Conservation (phyloP, 306 rosid genomes). For the Purshia tridentata region DNA sequence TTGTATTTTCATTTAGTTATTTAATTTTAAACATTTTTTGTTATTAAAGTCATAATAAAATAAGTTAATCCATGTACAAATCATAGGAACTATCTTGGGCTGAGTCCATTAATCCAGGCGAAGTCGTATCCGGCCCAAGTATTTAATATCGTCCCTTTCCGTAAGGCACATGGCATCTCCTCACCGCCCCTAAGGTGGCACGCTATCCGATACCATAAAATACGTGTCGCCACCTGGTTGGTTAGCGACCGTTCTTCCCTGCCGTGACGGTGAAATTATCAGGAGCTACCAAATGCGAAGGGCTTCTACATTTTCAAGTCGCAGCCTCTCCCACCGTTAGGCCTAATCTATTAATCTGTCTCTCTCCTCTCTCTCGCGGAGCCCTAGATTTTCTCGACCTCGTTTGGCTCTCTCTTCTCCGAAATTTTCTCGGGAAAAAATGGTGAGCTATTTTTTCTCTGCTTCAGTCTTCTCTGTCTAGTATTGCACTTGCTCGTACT, state of each 20-base stretch:
- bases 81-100: not conserved
- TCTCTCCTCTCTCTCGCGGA: slow-evolving; percentile 10
- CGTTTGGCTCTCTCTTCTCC: slow-evolving; percentile 11
- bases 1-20: too few relatives aligned
- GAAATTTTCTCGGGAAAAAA: slow-evolving; percentile 30
- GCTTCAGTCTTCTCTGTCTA: not conserved
- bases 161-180: slow-evolving; percentile 23
- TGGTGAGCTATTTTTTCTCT: slow-evolving; percentile 35
- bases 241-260: not conserved
- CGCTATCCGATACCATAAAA: not conserved
- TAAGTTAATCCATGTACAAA: not conserved
- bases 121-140: not conserved
- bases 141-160: not conserved
- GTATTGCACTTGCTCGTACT: not conserved
- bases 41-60: too few relatives aligned
- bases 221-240: slow-evolving; percentile 7
- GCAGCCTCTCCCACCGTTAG: slow-evolving; percentile 8
- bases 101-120: not conserved
- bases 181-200: slow-evolving; percentile 21
- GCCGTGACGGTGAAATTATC: slow-evolving; percentile 31
- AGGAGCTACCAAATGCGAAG: slow-evolving; percentile 15
- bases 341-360: slow-evolving; percentile 5
- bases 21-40: too few relatives aligned
- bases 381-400: slow-evolving; percentile 38
- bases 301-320: slow-evolving; percentile 15